These are phyloP conservation scores for Whalleya microplaca DNA, from an alignment of 2,329 filamentous ascomycete genomes.

Conservation along the genomic window DNA sequence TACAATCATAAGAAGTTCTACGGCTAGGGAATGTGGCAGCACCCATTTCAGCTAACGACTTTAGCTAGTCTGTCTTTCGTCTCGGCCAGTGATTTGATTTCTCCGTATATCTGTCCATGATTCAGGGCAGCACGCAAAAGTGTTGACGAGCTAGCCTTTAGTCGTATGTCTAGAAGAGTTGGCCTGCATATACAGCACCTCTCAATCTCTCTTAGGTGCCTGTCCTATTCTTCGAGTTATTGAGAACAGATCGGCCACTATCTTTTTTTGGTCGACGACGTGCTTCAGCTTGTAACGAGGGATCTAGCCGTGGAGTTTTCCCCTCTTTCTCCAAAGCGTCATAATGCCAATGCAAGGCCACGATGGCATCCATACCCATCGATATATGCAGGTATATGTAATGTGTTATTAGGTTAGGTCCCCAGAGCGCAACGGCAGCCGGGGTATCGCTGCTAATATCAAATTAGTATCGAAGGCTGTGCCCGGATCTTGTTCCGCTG, in stretches of 20 bases:
- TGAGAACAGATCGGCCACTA: slow-evolving; percentile 3
- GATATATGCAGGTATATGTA: slow-evolving; percentile 14
- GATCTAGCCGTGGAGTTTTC: slow-evolving; percentile 12
- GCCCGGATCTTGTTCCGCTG: slow-evolving; percentile 20
- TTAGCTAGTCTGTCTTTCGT: slow-evolving; percentile 10
- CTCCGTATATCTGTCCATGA: slow-evolving; percentile 11
- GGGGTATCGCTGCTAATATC: slow-evolving; percentile 31
- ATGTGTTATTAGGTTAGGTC: slow-evolving; percentile 21
- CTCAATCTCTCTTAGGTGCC: too few species aligned
- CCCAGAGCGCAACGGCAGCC: slow-evolving; percentile 21
- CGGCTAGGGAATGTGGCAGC: not conserved
- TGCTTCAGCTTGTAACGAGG: slow-evolving; percentile 8
- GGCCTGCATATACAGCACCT: not conserved
- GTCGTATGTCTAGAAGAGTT: slow-evolving; percentile 10
- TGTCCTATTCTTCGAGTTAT: too few species aligned
- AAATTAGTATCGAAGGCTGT: slow-evolving; percentile 23
- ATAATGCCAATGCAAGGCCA: slow-evolving; percentile 16
- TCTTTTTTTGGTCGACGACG: not conserved
- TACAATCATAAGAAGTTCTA: not conserved
- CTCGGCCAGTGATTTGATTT: slow-evolving; percentile 14
- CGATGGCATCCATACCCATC: slow-evolving; percentile 12
- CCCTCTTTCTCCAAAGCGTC: slow-evolving; percentile 3
- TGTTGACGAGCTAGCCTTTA: not conserved
- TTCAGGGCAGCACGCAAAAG: slow-evolving; percentile 2
- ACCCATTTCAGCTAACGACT: slow-evolving; percentile 7